Evolutionary conservation across 805 yeast species (phyloP).

Genomic region (Kurtzmaniella cleridarum): DNA sequence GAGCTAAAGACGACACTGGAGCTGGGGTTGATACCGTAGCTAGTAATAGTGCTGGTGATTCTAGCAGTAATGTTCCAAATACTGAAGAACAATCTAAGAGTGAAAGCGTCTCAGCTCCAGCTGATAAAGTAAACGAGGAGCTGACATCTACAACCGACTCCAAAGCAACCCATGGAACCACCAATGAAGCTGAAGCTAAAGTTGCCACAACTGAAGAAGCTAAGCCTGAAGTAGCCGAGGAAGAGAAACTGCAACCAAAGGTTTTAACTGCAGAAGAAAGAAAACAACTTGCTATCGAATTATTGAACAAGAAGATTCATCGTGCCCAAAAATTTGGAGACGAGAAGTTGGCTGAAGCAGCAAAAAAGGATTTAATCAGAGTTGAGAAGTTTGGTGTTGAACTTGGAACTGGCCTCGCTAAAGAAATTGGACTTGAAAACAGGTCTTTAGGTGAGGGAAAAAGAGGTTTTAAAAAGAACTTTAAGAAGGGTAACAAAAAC

Average conservation of each 20-base stretch:
- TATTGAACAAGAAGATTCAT: constrained; percentile 58
- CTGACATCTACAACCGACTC: no score
- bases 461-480: constrained; percentile 8
- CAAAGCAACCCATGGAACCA: constrained; percentile 5
- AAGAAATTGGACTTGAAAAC: constrained; percentile 56
- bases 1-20: constrained; percentile 9
- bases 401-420: constrained; percentile 57
- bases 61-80: constrained; percentile 3
- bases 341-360: constrained; percentile 48
- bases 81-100: no score
- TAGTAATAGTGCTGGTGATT: constrained; percentile 7
- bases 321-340: constrained; percentile 78
- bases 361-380: constrained; percentile 60
- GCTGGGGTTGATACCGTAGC: constrained; percentile 10
- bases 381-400: constrained; percentile 83
- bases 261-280: constrained; percentile 61
- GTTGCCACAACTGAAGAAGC: constrained; percentile 11
- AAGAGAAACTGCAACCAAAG: constrained; percentile 32
- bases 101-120: no score
- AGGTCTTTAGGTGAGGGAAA: constrained; percentile 22
- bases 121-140: no score
- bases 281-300: constrained; percentile 60
- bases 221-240: constrained; percentile 7
- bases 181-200: constrained; percentile 11
- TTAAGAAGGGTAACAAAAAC: constrained; percentile 6